phyloP scores from a whole-genome alignment of 106 monocot species.

The Posidonia australis region DNA sequence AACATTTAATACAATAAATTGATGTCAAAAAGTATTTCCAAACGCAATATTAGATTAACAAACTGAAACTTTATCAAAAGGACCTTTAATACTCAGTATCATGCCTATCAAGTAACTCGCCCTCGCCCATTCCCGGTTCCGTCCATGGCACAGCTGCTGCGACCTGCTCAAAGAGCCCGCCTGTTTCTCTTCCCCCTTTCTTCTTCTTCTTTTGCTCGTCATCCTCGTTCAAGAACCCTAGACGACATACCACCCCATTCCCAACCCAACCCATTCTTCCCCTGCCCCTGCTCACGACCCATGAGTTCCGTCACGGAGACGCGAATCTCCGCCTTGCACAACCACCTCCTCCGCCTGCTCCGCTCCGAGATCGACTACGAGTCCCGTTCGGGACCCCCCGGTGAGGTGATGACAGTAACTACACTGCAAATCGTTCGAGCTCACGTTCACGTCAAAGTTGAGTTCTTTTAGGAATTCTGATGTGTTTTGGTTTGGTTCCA shows the following conservation, averaged over 20 bases:
- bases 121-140: too few relatives aligned
- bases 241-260: neutral
- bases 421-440: too few relatives aligned
- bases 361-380: slow-evolving; percentile 48
- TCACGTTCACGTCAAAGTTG: too few relatives aligned
- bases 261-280: neutral
- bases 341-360: slow-evolving; percentile 60
- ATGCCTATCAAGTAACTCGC: too few relatives aligned
- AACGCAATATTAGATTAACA: too few relatives aligned
- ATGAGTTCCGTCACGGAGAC: slow-evolving; percentile 42
- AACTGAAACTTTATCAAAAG: too few relatives aligned
- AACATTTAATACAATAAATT: too few relatives aligned
- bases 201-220: neutral
- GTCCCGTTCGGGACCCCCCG: slow-evolving; percentile 26
- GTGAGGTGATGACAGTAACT: too few relatives aligned
- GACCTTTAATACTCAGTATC: too few relatives aligned
- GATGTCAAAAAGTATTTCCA: too few relatives aligned
- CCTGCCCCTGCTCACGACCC: neutral
- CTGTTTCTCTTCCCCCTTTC: neutral
- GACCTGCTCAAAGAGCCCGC: neutral
- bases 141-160: neutral
- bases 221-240: neutral
- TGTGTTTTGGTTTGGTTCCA: neutral
- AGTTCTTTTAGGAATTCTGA: neutral
- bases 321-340: slow-evolving; percentile 44